Conservation (phyloP, 345 rosid genomes). For the Erucastrum elatum region DNA sequence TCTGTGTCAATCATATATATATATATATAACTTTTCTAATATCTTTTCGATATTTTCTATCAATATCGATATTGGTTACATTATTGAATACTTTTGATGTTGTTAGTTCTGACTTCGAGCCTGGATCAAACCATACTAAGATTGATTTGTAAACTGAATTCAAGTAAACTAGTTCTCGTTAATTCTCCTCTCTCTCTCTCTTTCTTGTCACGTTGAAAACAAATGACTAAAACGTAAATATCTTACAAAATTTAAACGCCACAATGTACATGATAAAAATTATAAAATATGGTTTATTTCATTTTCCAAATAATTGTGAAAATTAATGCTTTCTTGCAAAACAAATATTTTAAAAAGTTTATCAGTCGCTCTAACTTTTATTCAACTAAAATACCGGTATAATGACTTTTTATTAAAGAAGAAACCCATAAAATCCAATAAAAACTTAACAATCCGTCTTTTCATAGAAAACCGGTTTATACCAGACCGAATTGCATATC, state of each 20-base stretch:
- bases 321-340: neutral
- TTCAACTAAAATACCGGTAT: no score
- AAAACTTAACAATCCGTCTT: neutral
- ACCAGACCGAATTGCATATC: neutral
- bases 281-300: neutral
- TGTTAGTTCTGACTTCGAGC: neutral
- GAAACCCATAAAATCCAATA: neutral
- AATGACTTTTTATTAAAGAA: no score
- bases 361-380: neutral
- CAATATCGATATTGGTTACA: neutral
- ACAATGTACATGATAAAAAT: neutral
- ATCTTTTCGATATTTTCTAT: neutral
- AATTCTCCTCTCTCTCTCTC: no score
- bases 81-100: neutral
- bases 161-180: neutral
- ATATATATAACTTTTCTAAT: neutral
- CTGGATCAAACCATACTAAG: neutral
- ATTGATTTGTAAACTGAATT: neutral
- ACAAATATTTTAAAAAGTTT: neutral
- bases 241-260: neutral
- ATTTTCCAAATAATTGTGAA: neutral
- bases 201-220: neutral
- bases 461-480: conserved; percentile 5
- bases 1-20: neutral
- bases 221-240: neutral